These are phyloP conservation scores for Starmerella davenportii DNA, from an alignment of 805 yeast species.

Conservation along the genomic window DNA sequence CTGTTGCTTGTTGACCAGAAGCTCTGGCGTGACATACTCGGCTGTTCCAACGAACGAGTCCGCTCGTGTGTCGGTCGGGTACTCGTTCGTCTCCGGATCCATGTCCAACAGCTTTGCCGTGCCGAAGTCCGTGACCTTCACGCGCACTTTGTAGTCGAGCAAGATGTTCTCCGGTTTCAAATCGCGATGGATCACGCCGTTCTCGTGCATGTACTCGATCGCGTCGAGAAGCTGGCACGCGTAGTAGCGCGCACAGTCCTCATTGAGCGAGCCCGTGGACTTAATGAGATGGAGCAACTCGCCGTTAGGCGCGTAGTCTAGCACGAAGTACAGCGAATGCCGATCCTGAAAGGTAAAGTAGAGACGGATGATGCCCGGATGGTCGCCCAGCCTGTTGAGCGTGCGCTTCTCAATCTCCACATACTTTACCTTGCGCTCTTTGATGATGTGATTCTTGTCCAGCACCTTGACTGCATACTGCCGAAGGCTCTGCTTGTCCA, in stretches of 20 bases:
- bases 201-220: slow-evolving; percentile 68
- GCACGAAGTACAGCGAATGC: slow-evolving; percentile 67
- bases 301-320: slow-evolving; percentile 92
- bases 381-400: slow-evolving; percentile 68
- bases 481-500: slow-evolving; percentile 52
- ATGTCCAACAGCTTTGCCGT: slow-evolving; percentile 67
- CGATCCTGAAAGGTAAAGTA: slow-evolving; percentile 93
- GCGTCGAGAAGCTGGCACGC: slow-evolving; percentile 81
- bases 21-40: slow-evolving; percentile 87
- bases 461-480: slow-evolving; percentile 83
- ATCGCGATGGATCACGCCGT: slow-evolving; percentile 85
- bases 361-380: slow-evolving; percentile 84
- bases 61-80: slow-evolving; percentile 26
- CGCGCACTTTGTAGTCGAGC: slow-evolving; percentile 65
- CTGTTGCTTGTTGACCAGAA: slow-evolving; percentile 57
- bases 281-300: slow-evolving; percentile 63
- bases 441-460: slow-evolving; percentile 79
- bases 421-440: slow-evolving; percentile 85
- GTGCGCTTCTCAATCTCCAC: slow-evolving; percentile 91
- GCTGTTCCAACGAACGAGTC: slow-evolving; percentile 92
- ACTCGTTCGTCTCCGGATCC: slow-evolving; percentile 17
- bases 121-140: slow-evolving; percentile 92
- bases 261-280: slow-evolving; percentile 50
- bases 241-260: slow-evolving; percentile 59
- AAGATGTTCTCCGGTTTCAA: slow-evolving; percentile 86